phyloP scores from a whole-genome alignment of 2,329 filamentous ascomycete genomes.

The Trichoderma oligosporum region DNA sequence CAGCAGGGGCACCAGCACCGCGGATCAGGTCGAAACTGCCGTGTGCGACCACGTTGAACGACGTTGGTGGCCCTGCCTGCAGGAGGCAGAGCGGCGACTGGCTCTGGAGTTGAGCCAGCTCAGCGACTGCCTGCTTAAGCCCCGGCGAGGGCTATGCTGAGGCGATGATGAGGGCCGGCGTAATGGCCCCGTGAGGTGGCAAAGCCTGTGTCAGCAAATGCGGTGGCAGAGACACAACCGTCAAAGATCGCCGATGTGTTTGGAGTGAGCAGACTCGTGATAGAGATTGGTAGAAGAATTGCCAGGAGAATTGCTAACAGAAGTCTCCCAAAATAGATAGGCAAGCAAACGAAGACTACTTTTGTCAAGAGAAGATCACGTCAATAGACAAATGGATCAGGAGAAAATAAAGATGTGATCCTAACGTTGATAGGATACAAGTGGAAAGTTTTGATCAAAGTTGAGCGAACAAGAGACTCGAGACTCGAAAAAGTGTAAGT shows the following conservation, averaged over 20 bases:
- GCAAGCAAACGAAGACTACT: not conserved
- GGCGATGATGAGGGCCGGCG: slow-evolving; percentile 17
- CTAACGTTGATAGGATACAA: slow-evolving; percentile 3
- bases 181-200: slow-evolving; percentile 15
- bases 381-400: not conserved
- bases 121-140: slow-evolving; percentile 29
- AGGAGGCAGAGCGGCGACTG: slow-evolving; percentile 41
- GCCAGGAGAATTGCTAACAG: not conserved
- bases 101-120: slow-evolving; percentile 43
- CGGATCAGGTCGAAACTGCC: slow-evolving; percentile 29
- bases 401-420: slow-evolving; percentile 1
- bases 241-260: not conserved
- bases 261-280: not conserved
- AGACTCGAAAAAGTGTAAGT: not conserved
- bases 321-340: too few species aligned
- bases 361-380: not conserved
- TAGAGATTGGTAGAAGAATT: not conserved
- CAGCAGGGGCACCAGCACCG: slow-evolving; percentile 30
- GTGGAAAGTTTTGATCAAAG: not conserved
- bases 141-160: slow-evolving; percentile 20
- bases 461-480: not conserved
- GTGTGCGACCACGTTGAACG: slow-evolving; percentile 31
- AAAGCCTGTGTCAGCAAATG: slow-evolving; percentile 16
- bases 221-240: slow-evolving; percentile 3
- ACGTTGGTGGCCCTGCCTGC: slow-evolving; percentile 38